These are phyloP conservation scores for Raddia guianensis DNA, from an alignment of 176 grass and related monocot species.

Conservation along the genomic window DNA sequence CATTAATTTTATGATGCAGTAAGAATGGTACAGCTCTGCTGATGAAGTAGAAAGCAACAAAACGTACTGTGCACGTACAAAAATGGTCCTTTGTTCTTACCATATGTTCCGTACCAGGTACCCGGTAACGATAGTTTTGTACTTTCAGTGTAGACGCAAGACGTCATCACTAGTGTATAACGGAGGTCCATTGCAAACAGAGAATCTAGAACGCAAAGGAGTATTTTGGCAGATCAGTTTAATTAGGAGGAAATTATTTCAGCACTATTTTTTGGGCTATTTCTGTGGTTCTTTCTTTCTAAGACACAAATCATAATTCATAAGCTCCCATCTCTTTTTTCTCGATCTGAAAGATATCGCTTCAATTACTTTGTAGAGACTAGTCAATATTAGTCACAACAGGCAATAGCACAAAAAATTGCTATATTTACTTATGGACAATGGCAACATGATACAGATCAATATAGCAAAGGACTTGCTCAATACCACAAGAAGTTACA, in stretches of 20 bases:
- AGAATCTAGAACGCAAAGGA: neutral
- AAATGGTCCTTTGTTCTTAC: constrained; percentile 7
- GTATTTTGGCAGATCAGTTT: neutral
- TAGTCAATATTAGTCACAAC: neutral
- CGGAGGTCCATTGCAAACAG: neutral
- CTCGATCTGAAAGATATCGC: neutral
- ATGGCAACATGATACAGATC: neutral
- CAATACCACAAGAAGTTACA: neutral
- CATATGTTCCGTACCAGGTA: neutral
- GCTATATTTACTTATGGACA: neutral
- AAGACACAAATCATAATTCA: neutral
- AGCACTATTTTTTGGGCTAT: neutral
- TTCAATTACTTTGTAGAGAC: neutral
- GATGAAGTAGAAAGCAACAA: constrained; percentile 15
- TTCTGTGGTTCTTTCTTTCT: neutral
- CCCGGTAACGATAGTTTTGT: constrained; percentile 11
- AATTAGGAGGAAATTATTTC: neutral
- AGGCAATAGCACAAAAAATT: too few relatives aligned
- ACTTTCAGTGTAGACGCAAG: neutral
- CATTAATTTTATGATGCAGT: constrained; percentile 20
- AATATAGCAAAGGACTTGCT: neutral
- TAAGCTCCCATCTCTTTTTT: neutral
- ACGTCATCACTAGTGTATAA: neutral
- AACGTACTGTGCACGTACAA: neutral
- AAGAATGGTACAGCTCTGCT: constrained; percentile 1